These are phyloP conservation scores for Tetracladium marchalianum DNA, from an alignment of 495 filamentous ascomycete genomes.

Conservation along the genomic window DNA sequence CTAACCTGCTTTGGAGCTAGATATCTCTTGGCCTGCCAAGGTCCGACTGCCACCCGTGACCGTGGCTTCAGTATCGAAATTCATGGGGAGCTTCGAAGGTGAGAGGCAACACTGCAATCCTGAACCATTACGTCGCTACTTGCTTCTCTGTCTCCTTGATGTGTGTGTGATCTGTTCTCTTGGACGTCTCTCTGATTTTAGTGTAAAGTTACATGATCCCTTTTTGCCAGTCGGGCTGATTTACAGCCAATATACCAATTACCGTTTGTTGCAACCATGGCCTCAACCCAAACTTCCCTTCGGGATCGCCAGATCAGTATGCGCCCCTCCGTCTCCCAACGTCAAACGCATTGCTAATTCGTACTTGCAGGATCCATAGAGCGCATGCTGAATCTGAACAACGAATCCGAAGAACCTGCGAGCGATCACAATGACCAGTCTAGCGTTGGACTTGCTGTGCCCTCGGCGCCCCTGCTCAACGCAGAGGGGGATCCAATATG, in stretches of 20 bases:
- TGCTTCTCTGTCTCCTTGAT: too few relatives aligned
- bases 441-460: slow-evolving; percentile 51
- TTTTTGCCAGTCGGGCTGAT: slow-evolving; percentile 13
- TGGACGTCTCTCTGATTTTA: too few relatives aligned
- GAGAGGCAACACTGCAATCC: too few relatives aligned
- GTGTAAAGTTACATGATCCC: slow-evolving; percentile 1
- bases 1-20: too few relatives aligned
- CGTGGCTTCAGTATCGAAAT: too few relatives aligned
- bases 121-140: too few relatives aligned
- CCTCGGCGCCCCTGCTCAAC: slow-evolving; percentile 72
- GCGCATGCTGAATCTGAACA: slow-evolving; percentile 92
- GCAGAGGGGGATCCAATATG: slow-evolving; percentile 75
- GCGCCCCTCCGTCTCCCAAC: slow-evolving; percentile 25
- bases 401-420: slow-evolving; percentile 46
- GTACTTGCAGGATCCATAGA: slow-evolving; percentile 71
- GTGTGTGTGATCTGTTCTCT: too few relatives aligned
- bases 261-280: slow-evolving; percentile 44
- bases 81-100: too few relatives aligned
- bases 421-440: slow-evolving; percentile 42
- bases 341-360: slow-evolving; percentile 14
- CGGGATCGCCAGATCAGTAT: slow-evolving; percentile 95
- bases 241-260: slow-evolving; percentile 5
- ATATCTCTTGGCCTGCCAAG: too few relatives aligned
- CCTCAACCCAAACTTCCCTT: slow-evolving; percentile 62
- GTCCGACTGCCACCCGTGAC: too few relatives aligned